Evolutionary conservation across 768 basidiomycete species (phyloP).

Genomic region (Leccinum ochraceum): DNA sequence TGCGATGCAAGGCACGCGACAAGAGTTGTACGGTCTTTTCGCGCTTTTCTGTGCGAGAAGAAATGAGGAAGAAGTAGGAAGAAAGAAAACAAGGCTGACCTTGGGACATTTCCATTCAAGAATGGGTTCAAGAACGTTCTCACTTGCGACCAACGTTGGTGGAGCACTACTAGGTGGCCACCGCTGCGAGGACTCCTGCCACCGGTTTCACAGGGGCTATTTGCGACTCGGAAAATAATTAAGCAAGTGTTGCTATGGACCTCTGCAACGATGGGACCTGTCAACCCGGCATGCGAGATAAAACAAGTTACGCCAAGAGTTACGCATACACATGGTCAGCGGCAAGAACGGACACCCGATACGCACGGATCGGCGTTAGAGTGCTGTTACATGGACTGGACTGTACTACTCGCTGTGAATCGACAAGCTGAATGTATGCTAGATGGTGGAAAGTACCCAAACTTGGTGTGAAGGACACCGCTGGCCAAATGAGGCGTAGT

Average conservation of each 20-base stretch:
- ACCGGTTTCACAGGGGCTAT: constrained; percentile 6
- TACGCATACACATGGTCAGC: background rate
- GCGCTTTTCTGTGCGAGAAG: constrained; percentile 37
- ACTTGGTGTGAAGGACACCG: constrained; percentile 28
- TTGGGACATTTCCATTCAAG: constrained; percentile 24
- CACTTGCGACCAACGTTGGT: background rate
- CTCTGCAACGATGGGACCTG: background rate
- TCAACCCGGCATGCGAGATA: background rate
- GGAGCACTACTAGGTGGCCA: constrained; percentile 5
- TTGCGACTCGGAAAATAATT: background rate
- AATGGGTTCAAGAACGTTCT: background rate
- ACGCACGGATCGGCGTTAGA: constrained; percentile 28
- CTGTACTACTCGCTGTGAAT: background rate
- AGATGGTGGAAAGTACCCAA: constrained; percentile 4
- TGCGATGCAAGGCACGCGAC: constrained; percentile 68
- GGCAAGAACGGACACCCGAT: background rate
- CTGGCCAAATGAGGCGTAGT: constrained; percentile 25
- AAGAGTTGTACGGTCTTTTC: constrained; percentile 46
- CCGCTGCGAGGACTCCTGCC: constrained; percentile 21
- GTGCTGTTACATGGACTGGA: constrained; percentile 15
- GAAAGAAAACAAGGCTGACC: constrained; percentile 19
- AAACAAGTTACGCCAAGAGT: background rate
- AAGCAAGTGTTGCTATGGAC: background rate
- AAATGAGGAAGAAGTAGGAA: background rate
- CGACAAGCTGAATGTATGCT: constrained; percentile 5